phyloP scores from a whole-genome alignment of 192 early-diverging fungal species.

The Mortierella hygrophila region DNA sequence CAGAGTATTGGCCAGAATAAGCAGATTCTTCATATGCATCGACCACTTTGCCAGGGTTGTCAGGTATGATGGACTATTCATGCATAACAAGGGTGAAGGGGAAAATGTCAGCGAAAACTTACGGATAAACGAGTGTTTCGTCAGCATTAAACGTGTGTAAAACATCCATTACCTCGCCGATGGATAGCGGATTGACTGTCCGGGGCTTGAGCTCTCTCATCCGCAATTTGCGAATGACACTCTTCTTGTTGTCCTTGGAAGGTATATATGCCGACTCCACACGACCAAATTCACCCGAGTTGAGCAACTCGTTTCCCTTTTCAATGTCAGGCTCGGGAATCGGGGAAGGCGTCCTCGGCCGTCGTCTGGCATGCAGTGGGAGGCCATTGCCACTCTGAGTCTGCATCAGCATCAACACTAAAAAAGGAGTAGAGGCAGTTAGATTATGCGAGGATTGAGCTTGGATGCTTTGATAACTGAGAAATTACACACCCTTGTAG shows the following conservation, averaged over 20 bases:
- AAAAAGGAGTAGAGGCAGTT: not conserved
- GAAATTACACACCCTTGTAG: too few species aligned
- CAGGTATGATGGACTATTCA: slow-evolving; percentile 46
- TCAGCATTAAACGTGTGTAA: not conserved
- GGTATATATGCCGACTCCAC: slow-evolving; percentile 36
- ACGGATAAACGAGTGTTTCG: not conserved
- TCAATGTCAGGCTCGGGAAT: slow-evolving; percentile 38
- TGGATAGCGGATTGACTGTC: slow-evolving; percentile 16
- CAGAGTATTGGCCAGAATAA: slow-evolving; percentile 70
- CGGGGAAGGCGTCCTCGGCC: slow-evolving; percentile 24
- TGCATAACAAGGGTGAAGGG: not conserved
- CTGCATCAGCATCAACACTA: slow-evolving; percentile 14
- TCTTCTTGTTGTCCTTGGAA: slow-evolving; percentile 8
- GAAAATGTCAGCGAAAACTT: not conserved
- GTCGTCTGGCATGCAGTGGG: not conserved
- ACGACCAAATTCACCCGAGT: slow-evolving; percentile 53
- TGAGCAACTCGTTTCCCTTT: slow-evolving; percentile 34
- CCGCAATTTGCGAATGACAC: slow-evolving; percentile 32
- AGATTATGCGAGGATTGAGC: not conserved
- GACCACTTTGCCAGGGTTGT: slow-evolving; percentile 54
- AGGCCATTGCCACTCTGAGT: not conserved
- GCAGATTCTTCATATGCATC: slow-evolving; percentile 46
- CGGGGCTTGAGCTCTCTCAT: slow-evolving; percentile 43
- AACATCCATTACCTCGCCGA: slow-evolving; percentile 25
- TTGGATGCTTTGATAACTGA: too few species aligned